Evolutionary conservation across 306 rosid species (phyloP).

Genomic region (Medicago ruthenica): DNA sequence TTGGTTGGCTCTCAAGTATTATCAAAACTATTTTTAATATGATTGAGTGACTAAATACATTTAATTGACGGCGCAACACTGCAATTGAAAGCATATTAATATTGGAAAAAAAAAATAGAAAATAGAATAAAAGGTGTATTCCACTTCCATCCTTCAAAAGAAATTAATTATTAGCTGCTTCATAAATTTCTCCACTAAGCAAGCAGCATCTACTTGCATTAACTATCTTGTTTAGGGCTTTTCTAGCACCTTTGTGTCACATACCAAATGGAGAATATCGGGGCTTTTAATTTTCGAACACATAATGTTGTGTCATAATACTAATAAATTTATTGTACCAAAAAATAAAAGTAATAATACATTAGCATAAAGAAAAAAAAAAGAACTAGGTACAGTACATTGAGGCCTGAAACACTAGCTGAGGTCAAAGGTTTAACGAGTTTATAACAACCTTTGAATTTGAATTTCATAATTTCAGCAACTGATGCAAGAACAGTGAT

Average conservation of each 20-base stretch:
- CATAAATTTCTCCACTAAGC: conserved; percentile 56
- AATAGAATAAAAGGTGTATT: background rate
- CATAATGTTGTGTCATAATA: background rate
- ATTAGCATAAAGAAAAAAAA: background rate
- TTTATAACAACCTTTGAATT: conserved; percentile 36
- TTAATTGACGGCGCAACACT: conserved; percentile 67
- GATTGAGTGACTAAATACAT: conserved; percentile 39
- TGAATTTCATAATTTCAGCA: conserved; percentile 23
- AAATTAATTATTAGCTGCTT: conserved; percentile 33
- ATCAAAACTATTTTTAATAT: conserved; percentile 30
- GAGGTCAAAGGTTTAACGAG: conserved; percentile 42
- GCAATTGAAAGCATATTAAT: conserved; percentile 41
- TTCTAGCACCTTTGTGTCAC: background rate
- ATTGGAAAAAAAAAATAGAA: background rate
- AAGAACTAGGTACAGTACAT: background rate
- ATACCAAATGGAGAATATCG: conserved; percentile 7
- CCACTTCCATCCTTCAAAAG: conserved; percentile 31
- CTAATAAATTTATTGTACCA: no score
- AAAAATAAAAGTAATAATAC: background rate
- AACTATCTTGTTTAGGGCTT: conserved; percentile 2
- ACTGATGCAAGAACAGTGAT: conserved; percentile 21
- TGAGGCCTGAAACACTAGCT: conserved; percentile 6
- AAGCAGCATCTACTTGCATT: background rate
- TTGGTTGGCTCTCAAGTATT: conserved; percentile 46
- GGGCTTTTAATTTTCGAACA: background rate